These are phyloP conservation scores for Podospora sp. DNA, from an alignment of 495 filamentous ascomycete genomes.

Conservation along the genomic window DNA sequence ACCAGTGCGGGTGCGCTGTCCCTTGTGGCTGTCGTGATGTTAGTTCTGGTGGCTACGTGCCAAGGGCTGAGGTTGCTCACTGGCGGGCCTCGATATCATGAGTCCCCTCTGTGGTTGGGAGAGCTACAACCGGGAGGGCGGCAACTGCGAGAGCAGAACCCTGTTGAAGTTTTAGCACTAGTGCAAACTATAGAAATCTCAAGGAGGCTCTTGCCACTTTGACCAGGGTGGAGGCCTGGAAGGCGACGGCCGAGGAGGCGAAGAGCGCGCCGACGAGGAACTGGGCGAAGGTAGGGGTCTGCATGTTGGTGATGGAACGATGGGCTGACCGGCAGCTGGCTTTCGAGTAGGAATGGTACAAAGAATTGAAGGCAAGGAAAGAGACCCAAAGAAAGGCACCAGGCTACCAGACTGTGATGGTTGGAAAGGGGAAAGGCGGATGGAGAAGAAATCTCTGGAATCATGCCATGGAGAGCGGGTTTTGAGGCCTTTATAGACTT, in stretches of 20 bases:
- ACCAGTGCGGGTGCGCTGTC: background rate
- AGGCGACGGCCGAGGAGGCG: constrained; percentile 37
- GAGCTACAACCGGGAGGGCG: constrained; percentile 20
- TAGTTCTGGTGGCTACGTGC: constrained; percentile 17
- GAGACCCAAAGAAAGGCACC: constrained; percentile 22
- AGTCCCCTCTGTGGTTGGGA: constrained; percentile 7
- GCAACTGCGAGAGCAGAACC: constrained; percentile 29
- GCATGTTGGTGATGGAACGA: constrained; percentile 33
- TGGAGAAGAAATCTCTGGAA: constrained; percentile 12
- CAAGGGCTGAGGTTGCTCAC: background rate
- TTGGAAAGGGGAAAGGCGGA: constrained; percentile 15
- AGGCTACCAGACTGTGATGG: constrained; percentile 13
- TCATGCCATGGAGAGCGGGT: constrained; percentile 17
- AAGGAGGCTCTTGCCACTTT: constrained; percentile 25
- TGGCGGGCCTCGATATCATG: constrained; percentile 27
- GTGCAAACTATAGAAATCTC: background rate
- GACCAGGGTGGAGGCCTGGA: constrained; percentile 29
- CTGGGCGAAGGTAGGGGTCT: constrained; percentile 38
- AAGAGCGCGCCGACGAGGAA: constrained; percentile 37
- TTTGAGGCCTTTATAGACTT: constrained; percentile 30
- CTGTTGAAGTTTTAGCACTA: constrained; percentile 7
- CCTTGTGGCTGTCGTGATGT: constrained; percentile 14
- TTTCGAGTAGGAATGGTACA: constrained; percentile 17
- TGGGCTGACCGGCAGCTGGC: constrained; percentile 29
- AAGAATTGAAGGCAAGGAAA: constrained; percentile 21